Evolutionary conservation across 306 rosid species (phyloP), one percentile per base, ranked within the genome.

Genomic region (Glycine soja): DNA sequence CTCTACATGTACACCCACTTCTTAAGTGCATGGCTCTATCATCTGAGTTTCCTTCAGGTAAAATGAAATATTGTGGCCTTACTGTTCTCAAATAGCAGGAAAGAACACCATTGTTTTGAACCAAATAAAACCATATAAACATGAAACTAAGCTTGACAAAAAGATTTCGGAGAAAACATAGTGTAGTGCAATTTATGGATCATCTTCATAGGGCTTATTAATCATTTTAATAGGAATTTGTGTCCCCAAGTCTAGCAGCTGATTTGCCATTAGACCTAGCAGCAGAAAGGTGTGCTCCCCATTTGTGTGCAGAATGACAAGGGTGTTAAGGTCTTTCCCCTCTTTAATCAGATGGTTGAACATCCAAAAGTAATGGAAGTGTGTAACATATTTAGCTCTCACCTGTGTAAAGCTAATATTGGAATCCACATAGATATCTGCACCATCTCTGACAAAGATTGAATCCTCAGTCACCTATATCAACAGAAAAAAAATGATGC

Each of bases 381-480:
- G 30, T 64, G 56, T 38, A 46, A 45, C 40, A 45, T 64, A 80
- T 73, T 72, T 50, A 53, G 73, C 59, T 74, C 91, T 88, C 81
- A 90, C 99, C 85, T 93, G 92, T 24, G 98, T 95, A 89, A 95
- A 92, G 93, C 97, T 91, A 83, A 95, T 92, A 77, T 88, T 93
- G 69, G 97, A 89, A 53, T 95, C 94, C 77, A 95, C 97, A 66
- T 91, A 93, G 45, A 95, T 84, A 87, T 95, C 94, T 70, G 94
- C 97, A 53, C 99, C 98, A 46, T 95, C 98, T 80, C 98, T 86
- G 82, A 75, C 50, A 81, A 95, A 95, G 68, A 90, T 85, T 62
- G 87, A 89, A 90, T 93, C 97, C 86, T 93, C 87, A 68, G 82
- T 88, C 84, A 95, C 98, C 99, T 95, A 90, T 75, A 82, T 70